Base-by-base conservation (phyloP, 2,329 filamentous ascomycete genomes). In the Nectriaceae sp. region DNA sequence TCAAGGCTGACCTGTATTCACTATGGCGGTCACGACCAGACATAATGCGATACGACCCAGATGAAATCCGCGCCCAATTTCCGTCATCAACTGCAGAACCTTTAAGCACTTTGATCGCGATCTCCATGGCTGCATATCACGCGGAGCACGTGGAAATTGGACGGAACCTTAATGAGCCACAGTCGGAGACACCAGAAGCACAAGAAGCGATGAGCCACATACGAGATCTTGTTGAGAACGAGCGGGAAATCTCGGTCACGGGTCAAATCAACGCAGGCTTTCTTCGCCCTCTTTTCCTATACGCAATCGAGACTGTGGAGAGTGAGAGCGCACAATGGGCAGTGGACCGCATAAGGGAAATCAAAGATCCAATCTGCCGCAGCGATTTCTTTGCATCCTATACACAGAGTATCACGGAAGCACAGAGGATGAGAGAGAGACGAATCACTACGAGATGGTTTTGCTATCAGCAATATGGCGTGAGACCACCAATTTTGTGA, bases 381-480 rank as follows among this genome's bases (percentile, higher is more conserved):
- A 48, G 48, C 22, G 40, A 43, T 15, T 54, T 54, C 18, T 29
- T 51, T 36, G 44, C 51, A 22, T 44, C 51, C n/a, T 51, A 48
- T 33, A 5, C 38, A 44, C 11, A 46, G 43, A 15, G 10, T 31
- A 8, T 10, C 26, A 15, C 10, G 13, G 50, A 50, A 16, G 47
- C 44, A 11, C 47, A 50, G 40, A 47, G 37, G 16, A 18, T 16
- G 2, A 36, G 50, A 36, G 35, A 38, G 19, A 46, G 50, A 40
- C 47, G 50, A 19, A 47, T 53, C 8, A 47, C 50, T 35, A 47
- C 44, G 26, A 50, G 42, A 21, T 46, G 44, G 16, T 50, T 53
- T 24, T 53, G 44, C 21, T 38, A 42, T 38, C 45, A 41, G 51
- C 41, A 35, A 15, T 51, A 51, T 38, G 44, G 51, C 3, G 42